Conservation (phyloP, 2,329 filamentous ascomycete genomes). For the Aplosporella prunicola region DNA sequence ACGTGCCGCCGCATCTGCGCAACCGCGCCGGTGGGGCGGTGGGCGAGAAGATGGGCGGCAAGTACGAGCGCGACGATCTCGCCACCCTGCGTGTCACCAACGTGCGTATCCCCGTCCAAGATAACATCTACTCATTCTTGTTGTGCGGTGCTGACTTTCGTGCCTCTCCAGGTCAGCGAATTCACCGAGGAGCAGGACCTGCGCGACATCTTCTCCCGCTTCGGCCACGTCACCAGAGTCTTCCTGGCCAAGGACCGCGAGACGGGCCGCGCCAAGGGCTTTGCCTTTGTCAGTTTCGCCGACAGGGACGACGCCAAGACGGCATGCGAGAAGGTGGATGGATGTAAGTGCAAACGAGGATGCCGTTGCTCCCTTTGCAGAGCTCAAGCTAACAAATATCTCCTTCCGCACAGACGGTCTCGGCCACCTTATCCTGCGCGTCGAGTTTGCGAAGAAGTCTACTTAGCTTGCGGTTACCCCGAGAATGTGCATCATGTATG, state of each 20-base stretch:
- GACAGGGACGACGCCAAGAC: slow-evolving; percentile 82
- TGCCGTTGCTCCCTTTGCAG: neutral
- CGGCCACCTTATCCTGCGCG: slow-evolving; percentile 75
- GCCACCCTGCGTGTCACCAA: slow-evolving; percentile 96
- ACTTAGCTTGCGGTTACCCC: slow-evolving; percentile 21
- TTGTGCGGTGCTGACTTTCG: neutral
- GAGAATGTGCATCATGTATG: slow-evolving; percentile 10
- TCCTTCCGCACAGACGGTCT: slow-evolving; percentile 51
- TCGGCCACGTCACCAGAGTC: slow-evolving; percentile 90
- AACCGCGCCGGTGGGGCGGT: slow-evolving; percentile 59
- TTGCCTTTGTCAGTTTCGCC: slow-evolving; percentile 96
- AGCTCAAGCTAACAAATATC: no score
- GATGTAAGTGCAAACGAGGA: slow-evolving; percentile 60
- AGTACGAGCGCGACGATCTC: slow-evolving; percentile 93
- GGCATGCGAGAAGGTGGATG: slow-evolving; percentile 97
- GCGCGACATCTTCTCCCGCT: slow-evolving; percentile 95
- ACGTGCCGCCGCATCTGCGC: slow-evolving; percentile 88
- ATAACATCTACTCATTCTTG: neutral
- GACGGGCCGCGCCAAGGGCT: slow-evolving; percentile 92
- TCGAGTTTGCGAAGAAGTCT: slow-evolving; percentile 71
- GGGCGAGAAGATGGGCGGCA: slow-evolving; percentile 81
- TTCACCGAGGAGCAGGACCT: slow-evolving; percentile 94
- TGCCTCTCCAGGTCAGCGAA: slow-evolving; percentile 53
- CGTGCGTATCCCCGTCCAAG: slow-evolving; percentile 55
- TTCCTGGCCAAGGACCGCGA: slow-evolving; percentile 98